Evolutionary conservation across 805 yeast genomes (phyloP).

Genomic region (Naumovozyma castellii): DNA sequence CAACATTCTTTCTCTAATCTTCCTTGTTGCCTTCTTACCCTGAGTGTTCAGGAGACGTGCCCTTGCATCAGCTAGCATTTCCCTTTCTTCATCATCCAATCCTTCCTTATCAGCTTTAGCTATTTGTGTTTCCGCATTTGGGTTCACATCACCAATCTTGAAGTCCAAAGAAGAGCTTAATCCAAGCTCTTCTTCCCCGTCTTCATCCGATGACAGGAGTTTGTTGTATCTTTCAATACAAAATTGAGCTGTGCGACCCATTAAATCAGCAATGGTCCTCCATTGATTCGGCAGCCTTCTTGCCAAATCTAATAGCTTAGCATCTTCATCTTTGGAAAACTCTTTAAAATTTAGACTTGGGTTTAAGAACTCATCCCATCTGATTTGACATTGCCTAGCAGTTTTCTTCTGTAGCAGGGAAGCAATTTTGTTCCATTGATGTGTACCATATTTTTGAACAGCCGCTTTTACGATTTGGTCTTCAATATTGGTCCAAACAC

Average conservation of each 20-base stretch:
- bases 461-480: slow-evolving; percentile 89
- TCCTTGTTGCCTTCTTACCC: slow-evolving; percentile 89
- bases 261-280: slow-evolving; percentile 75
- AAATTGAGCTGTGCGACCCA: slow-evolving; percentile 79
- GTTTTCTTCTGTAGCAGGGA: slow-evolving; percentile 77
- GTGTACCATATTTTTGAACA: slow-evolving; percentile 83
- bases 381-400: slow-evolving; percentile 82
- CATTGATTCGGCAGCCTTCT: slow-evolving; percentile 82
- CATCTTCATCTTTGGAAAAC: slow-evolving; percentile 76
- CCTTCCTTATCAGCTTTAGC: slow-evolving; percentile 75
- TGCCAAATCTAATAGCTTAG: slow-evolving; percentile 54
- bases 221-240: slow-evolving; percentile 79
- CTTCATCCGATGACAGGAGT: slow-evolving; percentile 31
- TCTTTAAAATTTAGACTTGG: slow-evolving; percentile 55
- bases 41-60: slow-evolving; percentile 87
- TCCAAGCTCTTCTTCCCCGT: slow-evolving; percentile 16
- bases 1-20: slow-evolving; percentile 73
- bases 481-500: slow-evolving; percentile 76
- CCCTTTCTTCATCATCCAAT: slow-evolving; percentile 79
- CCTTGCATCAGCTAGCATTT: slow-evolving; percentile 89
- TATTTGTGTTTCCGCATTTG: slow-evolving; percentile 66
- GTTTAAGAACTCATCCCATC: slow-evolving; percentile 85
- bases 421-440: slow-evolving; percentile 91
- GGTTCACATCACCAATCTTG: slow-evolving; percentile 49
- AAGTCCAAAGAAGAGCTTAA: slow-evolving; percentile 31